These are phyloP conservation scores for Porcisia deanei DNA, from an alignment of 208 protist genomes.

Conservation along the genomic window DNA sequence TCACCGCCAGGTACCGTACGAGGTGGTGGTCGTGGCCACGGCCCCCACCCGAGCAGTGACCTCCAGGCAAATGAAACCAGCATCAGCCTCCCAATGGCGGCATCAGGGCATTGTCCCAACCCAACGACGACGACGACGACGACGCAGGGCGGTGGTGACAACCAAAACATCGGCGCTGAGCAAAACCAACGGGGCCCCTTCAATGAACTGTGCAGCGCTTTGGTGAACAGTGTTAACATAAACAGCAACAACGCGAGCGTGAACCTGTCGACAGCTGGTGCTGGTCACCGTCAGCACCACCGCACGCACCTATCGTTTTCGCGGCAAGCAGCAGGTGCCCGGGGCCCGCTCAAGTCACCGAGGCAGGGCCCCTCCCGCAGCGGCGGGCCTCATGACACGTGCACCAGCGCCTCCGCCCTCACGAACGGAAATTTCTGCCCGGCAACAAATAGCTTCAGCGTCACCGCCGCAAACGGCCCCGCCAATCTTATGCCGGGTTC, in stretches of 20 bases:
- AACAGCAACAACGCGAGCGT: not conserved
- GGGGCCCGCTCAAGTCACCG: not conserved
- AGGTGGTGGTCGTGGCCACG: not conserved
- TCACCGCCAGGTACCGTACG: not conserved
- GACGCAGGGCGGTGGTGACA: conserved; percentile 1
- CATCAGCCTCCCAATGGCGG: conserved; percentile 7
- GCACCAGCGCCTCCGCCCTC: not conserved
- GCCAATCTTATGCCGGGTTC: not conserved
- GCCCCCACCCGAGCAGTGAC: not conserved
- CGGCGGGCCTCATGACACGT: not conserved
- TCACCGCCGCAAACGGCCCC: conserved; percentile 1
- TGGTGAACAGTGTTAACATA: not conserved
- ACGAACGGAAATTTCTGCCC: not conserved
- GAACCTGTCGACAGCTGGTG: not conserved
- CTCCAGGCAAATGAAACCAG: conserved; percentile 8
- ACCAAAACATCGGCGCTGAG: not conserved
- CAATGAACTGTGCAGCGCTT: not conserved
- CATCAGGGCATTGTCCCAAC: not conserved
- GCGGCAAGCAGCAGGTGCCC: not conserved
- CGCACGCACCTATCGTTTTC: not conserved
- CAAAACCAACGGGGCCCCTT: not conserved
- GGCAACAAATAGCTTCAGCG: not conserved
- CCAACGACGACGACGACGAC: not conserved
- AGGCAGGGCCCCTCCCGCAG: not conserved
- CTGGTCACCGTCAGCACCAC: not conserved